Conservation (phyloP, 2,329 filamentous ascomycete genomes). For the Trichoderma sp. region DNA sequence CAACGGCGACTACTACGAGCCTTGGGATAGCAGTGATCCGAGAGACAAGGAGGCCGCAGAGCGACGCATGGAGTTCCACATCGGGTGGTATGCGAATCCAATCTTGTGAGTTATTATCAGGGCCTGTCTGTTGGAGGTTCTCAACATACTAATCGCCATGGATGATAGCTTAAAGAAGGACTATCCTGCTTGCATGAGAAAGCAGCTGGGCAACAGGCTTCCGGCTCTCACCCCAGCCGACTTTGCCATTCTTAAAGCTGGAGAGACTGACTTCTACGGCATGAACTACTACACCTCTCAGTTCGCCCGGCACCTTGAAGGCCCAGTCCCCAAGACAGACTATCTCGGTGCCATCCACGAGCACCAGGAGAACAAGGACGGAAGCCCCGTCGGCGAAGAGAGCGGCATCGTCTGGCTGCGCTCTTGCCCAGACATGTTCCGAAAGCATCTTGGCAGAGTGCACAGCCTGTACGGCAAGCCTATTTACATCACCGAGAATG, state of each 20-base stretch:
- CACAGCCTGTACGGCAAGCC: constrained; percentile 28
- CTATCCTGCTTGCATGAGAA: constrained; percentile 37
- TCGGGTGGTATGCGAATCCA: constrained; percentile 40
- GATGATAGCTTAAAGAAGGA: constrained; percentile 28
- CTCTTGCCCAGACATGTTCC: constrained; percentile 29
- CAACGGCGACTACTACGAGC: constrained; percentile 40
- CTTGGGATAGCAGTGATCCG: constrained; percentile 30
- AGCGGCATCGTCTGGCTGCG: constrained; percentile 36
- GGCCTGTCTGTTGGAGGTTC: not conserved
- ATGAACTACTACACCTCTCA: constrained; percentile 43
- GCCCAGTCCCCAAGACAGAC: constrained; percentile 29
- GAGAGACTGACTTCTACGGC: constrained; percentile 36
- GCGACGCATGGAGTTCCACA: constrained; percentile 37
- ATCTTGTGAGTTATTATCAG: constrained; percentile 32
- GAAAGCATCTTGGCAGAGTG: constrained; percentile 30
- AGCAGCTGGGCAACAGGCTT: constrained; percentile 32
- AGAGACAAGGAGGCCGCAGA: constrained; percentile 33
- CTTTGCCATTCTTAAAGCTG: constrained; percentile 25
- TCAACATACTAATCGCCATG: not conserved
- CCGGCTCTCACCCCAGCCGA: constrained; percentile 31
- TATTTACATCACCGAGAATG: constrained; percentile 33
- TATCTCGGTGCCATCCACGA: constrained; percentile 35
- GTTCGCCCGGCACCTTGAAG: constrained; percentile 31
- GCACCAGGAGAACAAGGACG: constrained; percentile 31
- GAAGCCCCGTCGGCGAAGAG: constrained; percentile 30